Percentiles rank a stretch among this genome's conserved stretches.
These are phyloP conservation scores for Diaporthe citriasiana DNA, from an alignment of 2,329 filamentous ascomycete species.

Conservation along the genomic window DNA sequence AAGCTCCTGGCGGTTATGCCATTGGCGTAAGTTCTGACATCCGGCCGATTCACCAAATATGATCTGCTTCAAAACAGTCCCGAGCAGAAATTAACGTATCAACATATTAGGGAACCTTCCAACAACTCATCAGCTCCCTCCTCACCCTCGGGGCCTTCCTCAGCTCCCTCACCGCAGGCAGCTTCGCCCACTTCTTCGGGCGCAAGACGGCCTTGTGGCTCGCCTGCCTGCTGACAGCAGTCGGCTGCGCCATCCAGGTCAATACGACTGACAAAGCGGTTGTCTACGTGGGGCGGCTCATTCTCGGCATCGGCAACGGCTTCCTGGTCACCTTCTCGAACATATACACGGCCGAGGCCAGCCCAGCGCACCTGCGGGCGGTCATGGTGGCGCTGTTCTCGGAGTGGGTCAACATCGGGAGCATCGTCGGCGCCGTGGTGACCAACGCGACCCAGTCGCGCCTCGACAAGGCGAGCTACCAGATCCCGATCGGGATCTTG, in stretches of 20 bases:
- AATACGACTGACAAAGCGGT: slow-evolving; percentile 55
- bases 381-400: slow-evolving; percentile 63
- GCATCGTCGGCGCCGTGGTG: slow-evolving; percentile 60
- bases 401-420: slow-evolving; percentile 64
- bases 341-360: slow-evolving; percentile 63
- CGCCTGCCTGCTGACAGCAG: slow-evolving; percentile 60
- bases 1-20: slow-evolving; percentile 53
- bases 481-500: slow-evolving; percentile 62
- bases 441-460: slow-evolving; percentile 57
- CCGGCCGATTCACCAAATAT: background rate
- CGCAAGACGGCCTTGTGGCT: slow-evolving; percentile 61
- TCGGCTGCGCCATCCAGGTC: slow-evolving; percentile 61
- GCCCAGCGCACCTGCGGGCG: slow-evolving; percentile 63
- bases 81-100: slow-evolving; percentile 41
- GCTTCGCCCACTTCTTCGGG: slow-evolving; percentile 62
- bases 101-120: slow-evolving; percentile 58
- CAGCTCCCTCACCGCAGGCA: slow-evolving; percentile 61
- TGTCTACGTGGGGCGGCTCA: slow-evolving; percentile 61
- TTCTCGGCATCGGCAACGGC: slow-evolving; percentile 59
- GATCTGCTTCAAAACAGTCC: too few relatives aligned
- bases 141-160: slow-evolving; percentile 65
- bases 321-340: slow-evolving; percentile 62
- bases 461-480: slow-evolving; percentile 57
- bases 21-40: slow-evolving; percentile 53
- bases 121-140: slow-evolving; percentile 66